Conservation (phyloP, 73 alveolate species). For the Halteria grandinella region DNA sequence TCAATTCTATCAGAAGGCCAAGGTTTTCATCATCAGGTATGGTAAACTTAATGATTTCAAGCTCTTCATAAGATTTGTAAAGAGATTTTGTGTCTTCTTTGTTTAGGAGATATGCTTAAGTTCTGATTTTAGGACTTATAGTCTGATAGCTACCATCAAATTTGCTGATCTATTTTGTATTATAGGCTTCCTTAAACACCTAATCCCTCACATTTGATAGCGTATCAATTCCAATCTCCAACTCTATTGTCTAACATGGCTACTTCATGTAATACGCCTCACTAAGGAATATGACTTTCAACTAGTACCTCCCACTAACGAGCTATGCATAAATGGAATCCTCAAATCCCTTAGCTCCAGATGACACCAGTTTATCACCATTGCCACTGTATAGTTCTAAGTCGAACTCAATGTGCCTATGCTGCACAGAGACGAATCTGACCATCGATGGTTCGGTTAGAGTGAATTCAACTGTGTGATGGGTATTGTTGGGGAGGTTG, state of each 20-base stretch:
- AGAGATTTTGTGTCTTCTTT: no score
- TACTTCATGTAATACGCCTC: constrained; percentile 1
- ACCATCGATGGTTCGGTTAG: constrained; percentile 6
- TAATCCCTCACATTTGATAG: not conserved
- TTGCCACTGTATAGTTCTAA: not conserved
- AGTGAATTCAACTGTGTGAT: constrained; percentile 15
- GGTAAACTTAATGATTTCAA: not conserved
- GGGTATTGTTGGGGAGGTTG: constrained; percentile 2
- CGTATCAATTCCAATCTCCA: constrained; percentile 10
- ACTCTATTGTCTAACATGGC: constrained; percentile 33
- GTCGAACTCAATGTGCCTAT: constrained; percentile 36
- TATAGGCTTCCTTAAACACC: no score
- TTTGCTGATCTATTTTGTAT: no score
- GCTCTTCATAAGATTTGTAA: constrained; percentile 9
- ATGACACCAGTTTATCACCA: not conserved
- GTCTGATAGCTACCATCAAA: no score
- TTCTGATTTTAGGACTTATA: no score
- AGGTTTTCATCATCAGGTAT: constrained; percentile 15
- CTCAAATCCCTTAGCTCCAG: constrained; percentile 23
- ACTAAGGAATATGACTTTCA: constrained; percentile 3
- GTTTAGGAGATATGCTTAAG: no score
- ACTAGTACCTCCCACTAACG: constrained; percentile 9
- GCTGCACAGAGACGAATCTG: constrained; percentile 13
- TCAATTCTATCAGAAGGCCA: not conserved
- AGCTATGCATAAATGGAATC: constrained; percentile 27